Percentiles rank a stretch among this genome's conserved stretches.
phyloP scores from a whole-genome alignment of 352 stramenopile species.

The Phytopythium chamaehyphon region DNA sequence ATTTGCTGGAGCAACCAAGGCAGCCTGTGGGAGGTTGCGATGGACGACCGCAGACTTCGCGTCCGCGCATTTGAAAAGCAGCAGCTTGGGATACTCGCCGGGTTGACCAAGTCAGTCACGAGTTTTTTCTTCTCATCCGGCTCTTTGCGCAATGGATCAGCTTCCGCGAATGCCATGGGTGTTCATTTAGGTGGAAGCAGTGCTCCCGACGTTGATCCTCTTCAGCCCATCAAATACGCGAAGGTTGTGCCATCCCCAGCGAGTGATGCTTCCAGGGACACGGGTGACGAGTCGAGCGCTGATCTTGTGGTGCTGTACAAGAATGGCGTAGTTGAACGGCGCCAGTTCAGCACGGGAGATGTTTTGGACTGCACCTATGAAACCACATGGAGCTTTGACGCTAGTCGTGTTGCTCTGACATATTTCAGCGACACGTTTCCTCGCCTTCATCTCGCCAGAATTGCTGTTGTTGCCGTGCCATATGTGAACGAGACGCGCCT shows the following conservation, averaged over 20 bases:
- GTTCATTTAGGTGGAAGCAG: background rate
- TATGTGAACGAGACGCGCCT: conserved; percentile 60
- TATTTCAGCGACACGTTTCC: conserved; percentile 76
- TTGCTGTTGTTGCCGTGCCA: conserved; percentile 61
- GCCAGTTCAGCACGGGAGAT: conserved; percentile 62
- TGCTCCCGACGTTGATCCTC: conserved; percentile 33
- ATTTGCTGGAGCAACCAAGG: conserved; percentile 79
- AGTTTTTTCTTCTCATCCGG: conserved; percentile 71
- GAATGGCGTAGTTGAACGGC: conserved; percentile 60
- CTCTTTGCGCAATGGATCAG: conserved; percentile 19
- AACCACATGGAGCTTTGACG: conserved; percentile 59
- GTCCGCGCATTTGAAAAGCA: conserved; percentile 72
- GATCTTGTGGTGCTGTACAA: conserved; percentile 71
- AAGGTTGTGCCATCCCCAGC: conserved; percentile 34
- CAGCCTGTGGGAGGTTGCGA: conserved; percentile 74
- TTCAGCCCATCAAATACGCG: conserved; percentile 51
- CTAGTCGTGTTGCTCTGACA: conserved; percentile 47
- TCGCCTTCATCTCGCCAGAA: conserved; percentile 50
- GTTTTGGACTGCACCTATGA: conserved; percentile 57
- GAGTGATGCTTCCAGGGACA: background rate
- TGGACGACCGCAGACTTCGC: conserved; percentile 76
- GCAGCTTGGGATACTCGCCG: conserved; percentile 56
- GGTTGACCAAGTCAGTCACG: conserved; percentile 67
- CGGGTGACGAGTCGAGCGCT: conserved; percentile 28
- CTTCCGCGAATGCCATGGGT: background rate